phyloP scores from a whole-genome alignment of 2,329 filamentous ascomycete species.

The Fusarium globosum region DNA sequence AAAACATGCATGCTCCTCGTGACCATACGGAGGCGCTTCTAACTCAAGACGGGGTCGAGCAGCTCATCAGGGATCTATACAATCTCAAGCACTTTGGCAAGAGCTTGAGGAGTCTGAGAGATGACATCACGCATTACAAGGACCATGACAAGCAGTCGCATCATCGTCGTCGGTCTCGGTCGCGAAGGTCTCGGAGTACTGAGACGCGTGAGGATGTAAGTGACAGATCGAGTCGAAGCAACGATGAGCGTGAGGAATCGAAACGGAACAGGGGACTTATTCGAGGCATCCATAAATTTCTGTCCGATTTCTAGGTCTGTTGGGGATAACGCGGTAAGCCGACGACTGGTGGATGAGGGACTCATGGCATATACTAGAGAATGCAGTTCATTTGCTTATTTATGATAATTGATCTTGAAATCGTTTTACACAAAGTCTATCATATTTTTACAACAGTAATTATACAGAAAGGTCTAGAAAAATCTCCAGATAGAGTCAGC shows the following conservation, averaged over 20 bases:
- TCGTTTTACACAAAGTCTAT: neutral
- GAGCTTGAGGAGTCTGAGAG: slow-evolving; percentile 7
- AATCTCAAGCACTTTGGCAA: slow-evolving; percentile 22
- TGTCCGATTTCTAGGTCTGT: neutral
- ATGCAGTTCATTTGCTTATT: neutral
- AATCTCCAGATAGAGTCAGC: slow-evolving; percentile 60
- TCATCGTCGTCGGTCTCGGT: neutral
- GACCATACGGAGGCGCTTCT: neutral
- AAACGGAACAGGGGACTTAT: neutral
- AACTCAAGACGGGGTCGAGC: neutral
- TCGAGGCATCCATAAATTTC: neutral
- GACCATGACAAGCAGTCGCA: neutral
- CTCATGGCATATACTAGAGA: neutral
- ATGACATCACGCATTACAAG: neutral
- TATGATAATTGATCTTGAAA: neutral
- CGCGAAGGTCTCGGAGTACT: neutral
- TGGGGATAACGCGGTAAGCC: accelerated
- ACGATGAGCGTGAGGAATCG: neutral
- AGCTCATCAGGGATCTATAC: slow-evolving; percentile 13
- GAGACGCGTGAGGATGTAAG: neutral
- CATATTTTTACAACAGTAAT: neutral
- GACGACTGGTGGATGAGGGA: neutral
- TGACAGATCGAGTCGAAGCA: neutral
- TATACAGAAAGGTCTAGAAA: slow-evolving; percentile 47
- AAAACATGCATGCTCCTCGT: slow-evolving; percentile 7